Evolutionary conservation across 441 rosid genomes (phyloP).

Genomic region (Eutrema salsugineum): DNA sequence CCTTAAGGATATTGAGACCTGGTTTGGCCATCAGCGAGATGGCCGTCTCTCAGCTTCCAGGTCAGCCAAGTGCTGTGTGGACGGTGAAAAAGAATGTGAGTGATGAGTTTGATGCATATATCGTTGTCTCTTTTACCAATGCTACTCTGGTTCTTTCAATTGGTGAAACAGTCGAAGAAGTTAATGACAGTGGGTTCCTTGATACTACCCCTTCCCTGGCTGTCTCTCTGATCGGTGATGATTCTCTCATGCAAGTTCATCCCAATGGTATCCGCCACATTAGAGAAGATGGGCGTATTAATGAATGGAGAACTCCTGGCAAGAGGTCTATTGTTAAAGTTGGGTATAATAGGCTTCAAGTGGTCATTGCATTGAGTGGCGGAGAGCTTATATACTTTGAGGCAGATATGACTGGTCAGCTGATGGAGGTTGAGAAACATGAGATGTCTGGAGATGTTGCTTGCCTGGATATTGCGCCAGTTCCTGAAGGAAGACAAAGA

Average conservation of each 20-base stretch:
- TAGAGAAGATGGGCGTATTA: constrained; percentile 95
- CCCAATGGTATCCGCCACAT: constrained; percentile 96
- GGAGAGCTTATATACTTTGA: constrained; percentile 97
- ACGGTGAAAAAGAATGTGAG: constrained; percentile 85
- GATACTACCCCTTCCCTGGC: constrained; percentile 95
- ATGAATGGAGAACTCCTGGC: constrained; percentile 99
- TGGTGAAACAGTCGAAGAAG: constrained; percentile 98
- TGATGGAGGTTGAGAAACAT: constrained; percentile 97
- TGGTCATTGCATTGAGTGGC: constrained; percentile 93
- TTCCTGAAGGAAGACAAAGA: constrained; percentile 98
- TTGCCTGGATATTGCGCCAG: constrained; percentile 95
- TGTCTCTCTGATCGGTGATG: constrained; percentile 84
- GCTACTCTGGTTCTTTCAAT: constrained; percentile 99
- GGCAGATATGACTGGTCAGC: constrained; percentile 93
- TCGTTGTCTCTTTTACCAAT: constrained; percentile 92
- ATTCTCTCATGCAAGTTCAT: constrained; percentile 95
- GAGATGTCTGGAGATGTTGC: constrained; percentile 99
- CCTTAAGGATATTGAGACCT: constrained; percentile 85
- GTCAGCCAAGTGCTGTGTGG: constrained; percentile 98
- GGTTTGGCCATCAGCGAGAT: constrained; percentile 95
- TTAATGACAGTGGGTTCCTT: constrained; percentile 94
- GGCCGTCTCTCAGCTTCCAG: constrained; percentile 99
- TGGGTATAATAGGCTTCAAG: constrained; percentile 92
- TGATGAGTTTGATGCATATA: constrained; percentile 96
- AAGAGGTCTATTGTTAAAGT: constrained; percentile 96